Base-by-base conservation (phyloP, 176 grass and related monocot genomes). In the Rhynchospora pubera region DNA sequence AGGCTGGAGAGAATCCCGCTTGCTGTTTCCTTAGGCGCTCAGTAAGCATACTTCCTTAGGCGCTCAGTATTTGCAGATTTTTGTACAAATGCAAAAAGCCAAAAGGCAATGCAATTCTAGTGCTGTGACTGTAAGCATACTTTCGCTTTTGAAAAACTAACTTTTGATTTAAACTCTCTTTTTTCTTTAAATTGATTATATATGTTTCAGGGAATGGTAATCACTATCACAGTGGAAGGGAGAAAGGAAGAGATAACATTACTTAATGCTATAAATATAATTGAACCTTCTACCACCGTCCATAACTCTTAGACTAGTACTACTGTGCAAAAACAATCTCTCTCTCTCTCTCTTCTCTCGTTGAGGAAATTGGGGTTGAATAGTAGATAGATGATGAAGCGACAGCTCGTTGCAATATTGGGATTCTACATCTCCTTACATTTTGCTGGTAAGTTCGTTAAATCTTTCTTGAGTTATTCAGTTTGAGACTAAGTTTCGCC, bases 361-460 rank as follows among this genome's bases (percentile, higher is more conserved):
- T 24, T 53, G 13, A 28, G 14, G 19, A 53, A 55, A 9, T 30
- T 28, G 71, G 11, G 47, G 28, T 53, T 75, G 32, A 26, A n/a
- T 28, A 26, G 48, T 15, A 52, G 56, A 64, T 15, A 52, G 56
- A 23, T 24, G 39, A 64, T 64, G 56, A 65, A 52, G 26, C n/a
- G 21, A 50, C 56, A 65, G 42, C 44, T 52, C 2, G 62, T 66
- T 50, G 34, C 39, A 9, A 23, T 82, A 28, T 65, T 82, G 10
- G 79, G 60, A 18, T 52, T 82, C 79, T 66, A 64, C 46, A 34
- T 21, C 44, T 57, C 43, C 1, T 12, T 82, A n/a, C 24, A 32
- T 14, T 82, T 52, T 44, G 12, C 79, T 82, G 56, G 79, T 82
- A 82, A 81, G 39, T 81, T 81, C 30, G 9, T 16, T 64, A 30